Base-by-base conservation (phyloP, 805 yeast genomes). In the Hanseniaspora mollemarum region DNA sequence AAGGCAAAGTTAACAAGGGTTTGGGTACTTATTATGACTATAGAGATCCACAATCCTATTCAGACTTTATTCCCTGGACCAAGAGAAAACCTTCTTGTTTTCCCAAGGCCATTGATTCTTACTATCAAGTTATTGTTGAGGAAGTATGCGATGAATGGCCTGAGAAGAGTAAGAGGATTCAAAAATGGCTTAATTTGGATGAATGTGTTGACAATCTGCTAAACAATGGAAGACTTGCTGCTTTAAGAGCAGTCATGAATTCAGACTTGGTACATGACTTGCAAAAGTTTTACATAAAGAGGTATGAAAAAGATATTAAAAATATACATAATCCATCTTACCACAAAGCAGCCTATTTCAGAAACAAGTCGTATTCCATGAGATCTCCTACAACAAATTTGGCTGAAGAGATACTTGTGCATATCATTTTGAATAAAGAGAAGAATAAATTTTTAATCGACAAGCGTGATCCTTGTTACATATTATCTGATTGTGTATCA, bases 81-180 rank as follows among this genome's bases (percentile, higher is more conserved):
- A 59, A 44, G 15, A 54, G 57, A 22, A 57, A 57, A 21, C 55
- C 54, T 40, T 55, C 55, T 15, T 64, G 69, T 39, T 76, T 80
- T 4, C 95, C 95, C 2, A 71, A 84, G 55, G 72, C 88, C n/a
- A 95, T 87, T 62, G 90, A 81, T 60, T 92, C 87, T 62, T 83
- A 90, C 62, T 92, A 73, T 63, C 95, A 90, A 63, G 73, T 90
- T 83, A 60, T 62, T 15, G 78, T 82, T 1, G 73, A 64, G 15
- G 68, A 74, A 46, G 68, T 84, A 54, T 73, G 73, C 39, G 73
- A 69, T 1, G 71, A 63, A 22, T 92, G 88, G 83, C 98, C 98
- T 0, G 98, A 92, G 65, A 57, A 63, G 15, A 50, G 67, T 15
- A 67, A 67, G 53, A 72, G 98, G 53, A 68, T 71, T 29, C 68